A percentile compares a stretch with the other conserved stretches of the same genome.
Conservation (phyloP, 2,329 filamentous ascomycete genomes). For the Xylariaceae sp. region DNA sequence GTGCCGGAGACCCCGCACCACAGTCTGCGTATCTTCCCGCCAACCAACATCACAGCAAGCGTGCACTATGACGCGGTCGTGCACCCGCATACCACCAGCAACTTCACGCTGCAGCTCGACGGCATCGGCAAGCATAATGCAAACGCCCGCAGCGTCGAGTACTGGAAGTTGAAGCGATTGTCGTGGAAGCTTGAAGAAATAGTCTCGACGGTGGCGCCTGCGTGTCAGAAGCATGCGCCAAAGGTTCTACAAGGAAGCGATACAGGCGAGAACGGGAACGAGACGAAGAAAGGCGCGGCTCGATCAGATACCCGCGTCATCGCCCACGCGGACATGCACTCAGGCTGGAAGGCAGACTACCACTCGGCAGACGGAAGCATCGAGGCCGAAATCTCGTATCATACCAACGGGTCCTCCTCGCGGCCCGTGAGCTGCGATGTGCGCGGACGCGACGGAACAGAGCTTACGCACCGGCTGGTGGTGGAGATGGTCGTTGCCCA, state of each 20-base stretch:
- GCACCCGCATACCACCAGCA: conserved; percentile 84
- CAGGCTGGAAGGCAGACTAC: conserved; percentile 85
- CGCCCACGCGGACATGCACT: conserved; percentile 81
- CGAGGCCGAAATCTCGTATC: conserved; percentile 83
- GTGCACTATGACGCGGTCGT: conserved; percentile 84
- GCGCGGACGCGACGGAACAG: conserved; percentile 75
- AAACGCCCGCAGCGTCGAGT: conserved; percentile 73
- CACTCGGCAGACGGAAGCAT: conserved; percentile 62
- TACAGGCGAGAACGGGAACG: conserved; percentile 39
- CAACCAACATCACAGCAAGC: conserved; percentile 88
- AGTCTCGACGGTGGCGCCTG: conserved; percentile 77
- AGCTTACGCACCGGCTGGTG: conserved; percentile 83
- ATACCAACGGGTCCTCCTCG: conserved; percentile 57
- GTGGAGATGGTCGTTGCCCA: conserved; percentile 94
- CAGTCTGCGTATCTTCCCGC: conserved; percentile 92
- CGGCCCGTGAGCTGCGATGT: conserved; percentile 76
- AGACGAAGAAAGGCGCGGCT: conserved; percentile 67
- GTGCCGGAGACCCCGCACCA: conserved; percentile 81
- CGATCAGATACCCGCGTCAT: conserved; percentile 80
- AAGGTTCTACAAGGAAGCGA: conserved; percentile 47
- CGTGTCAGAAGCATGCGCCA: conserved; percentile 77
- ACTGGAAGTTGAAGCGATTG: conserved; percentile 89
- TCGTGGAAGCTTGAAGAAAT: conserved; percentile 94
- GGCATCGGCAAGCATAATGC: conserved; percentile 78
- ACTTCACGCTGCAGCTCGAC: conserved; percentile 79